Evolutionary conservation across 2,329 filamentous ascomycete genomes (phyloP).

Genomic region (Lachnellula arida): DNA sequence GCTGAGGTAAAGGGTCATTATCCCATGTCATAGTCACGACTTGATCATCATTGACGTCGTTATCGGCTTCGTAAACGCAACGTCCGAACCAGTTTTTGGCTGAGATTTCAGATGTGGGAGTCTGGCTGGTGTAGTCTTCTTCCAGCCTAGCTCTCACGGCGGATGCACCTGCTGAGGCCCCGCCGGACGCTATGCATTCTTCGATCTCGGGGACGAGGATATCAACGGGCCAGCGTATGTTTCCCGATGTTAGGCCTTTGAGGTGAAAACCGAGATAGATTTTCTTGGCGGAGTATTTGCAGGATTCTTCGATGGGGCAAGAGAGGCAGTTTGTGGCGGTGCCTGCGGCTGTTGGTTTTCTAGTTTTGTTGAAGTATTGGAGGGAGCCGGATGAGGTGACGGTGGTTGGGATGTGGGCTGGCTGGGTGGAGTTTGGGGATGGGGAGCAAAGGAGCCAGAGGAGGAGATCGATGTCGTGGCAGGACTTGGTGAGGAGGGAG

Average conservation of each 20-base stretch:
- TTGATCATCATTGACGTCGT: conserved; percentile 92
- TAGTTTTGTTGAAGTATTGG: conserved; percentile 69
- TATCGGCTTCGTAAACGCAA: conserved; percentile 93
- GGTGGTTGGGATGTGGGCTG: conserved; percentile 67
- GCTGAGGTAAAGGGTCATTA: conserved; percentile 50
- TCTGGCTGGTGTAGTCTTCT: conserved; percentile 51
- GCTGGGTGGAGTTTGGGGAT: conserved; percentile 30
- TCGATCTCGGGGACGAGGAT: conserved; percentile 93
- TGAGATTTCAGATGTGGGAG: conserved; percentile 43
- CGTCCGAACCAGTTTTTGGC: conserved; percentile 76
- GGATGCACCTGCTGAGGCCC: conserved; percentile 44
- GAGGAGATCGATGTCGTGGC: conserved; percentile 90
- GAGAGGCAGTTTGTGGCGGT: conserved; percentile 79
- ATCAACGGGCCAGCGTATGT: conserved; percentile 75
- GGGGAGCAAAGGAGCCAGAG: conserved; percentile 82
- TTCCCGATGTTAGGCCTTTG: conserved; percentile 56
- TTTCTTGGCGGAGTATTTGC: conserved; percentile 79
- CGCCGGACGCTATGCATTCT: conserved; percentile 51
- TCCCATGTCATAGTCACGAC: conserved; percentile 85
- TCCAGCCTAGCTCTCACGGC: conserved; percentile 35
- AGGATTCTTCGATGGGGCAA: conserved; percentile 69
- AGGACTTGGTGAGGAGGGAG: conserved; percentile 88
- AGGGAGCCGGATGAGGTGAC: conserved; percentile 74
- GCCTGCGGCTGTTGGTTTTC: conserved; percentile 73
- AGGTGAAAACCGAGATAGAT: conserved; percentile 52